Percentiles rank a stretch among this genome's conserved stretches.
Evolutionary conservation across 148 eudicot genomes (phyloP).

Genomic region (Vaccinium corymbosum): DNA sequence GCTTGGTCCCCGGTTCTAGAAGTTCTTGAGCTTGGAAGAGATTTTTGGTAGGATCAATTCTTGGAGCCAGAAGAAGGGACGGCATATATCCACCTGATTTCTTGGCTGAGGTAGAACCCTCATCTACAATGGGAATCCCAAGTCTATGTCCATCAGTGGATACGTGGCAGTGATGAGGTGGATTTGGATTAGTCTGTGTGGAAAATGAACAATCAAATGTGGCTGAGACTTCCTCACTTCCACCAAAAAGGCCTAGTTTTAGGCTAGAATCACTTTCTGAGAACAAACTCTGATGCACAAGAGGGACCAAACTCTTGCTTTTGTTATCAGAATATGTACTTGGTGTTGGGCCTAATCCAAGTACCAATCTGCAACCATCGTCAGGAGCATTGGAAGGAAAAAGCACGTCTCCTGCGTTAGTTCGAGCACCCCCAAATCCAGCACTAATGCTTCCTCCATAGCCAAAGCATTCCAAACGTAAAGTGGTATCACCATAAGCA

Average conservation of each 20-base stretch:
- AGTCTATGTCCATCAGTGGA: slow-evolving; percentile 21
- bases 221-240: slow-evolving; percentile 30
- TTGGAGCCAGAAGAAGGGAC: slow-evolving; percentile 66
- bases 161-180: slow-evolving; percentile 24
- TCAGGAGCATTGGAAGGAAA: slow-evolving; percentile 34
- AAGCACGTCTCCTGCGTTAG: slow-evolving; percentile 20
- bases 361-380: slow-evolving; percentile 88
- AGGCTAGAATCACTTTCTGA: slow-evolving; percentile 51
- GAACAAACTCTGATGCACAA: slow-evolving; percentile 27
- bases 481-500: slow-evolving; percentile 61
- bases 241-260: slow-evolving; percentile 71
- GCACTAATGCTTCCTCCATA: slow-evolving; percentile 38
- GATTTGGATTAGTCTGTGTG: slow-evolving; percentile 22
- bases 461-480: slow-evolving; percentile 75
- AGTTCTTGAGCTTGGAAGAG: slow-evolving; percentile 31
- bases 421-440: slow-evolving; percentile 22
- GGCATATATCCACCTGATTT: slow-evolving; percentile 93
- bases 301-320: slow-evolving; percentile 32
- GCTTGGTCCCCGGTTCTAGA: slow-evolving; percentile 24
- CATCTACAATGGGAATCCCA: slow-evolving; percentile 49
- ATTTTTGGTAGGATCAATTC: slow-evolving; percentile 28
- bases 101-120: slow-evolving; percentile 95
- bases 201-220: slow-evolving; percentile 41
- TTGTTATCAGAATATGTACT: slow-evolving; percentile 41
- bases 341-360: slow-evolving; percentile 86